Percentiles rank a stretch among this genome's conserved stretches.
These are phyloP conservation scores for Tetraselmis chui DNA, from an alignment of 139 green algal genomes.

Conservation along the genomic window DNA sequence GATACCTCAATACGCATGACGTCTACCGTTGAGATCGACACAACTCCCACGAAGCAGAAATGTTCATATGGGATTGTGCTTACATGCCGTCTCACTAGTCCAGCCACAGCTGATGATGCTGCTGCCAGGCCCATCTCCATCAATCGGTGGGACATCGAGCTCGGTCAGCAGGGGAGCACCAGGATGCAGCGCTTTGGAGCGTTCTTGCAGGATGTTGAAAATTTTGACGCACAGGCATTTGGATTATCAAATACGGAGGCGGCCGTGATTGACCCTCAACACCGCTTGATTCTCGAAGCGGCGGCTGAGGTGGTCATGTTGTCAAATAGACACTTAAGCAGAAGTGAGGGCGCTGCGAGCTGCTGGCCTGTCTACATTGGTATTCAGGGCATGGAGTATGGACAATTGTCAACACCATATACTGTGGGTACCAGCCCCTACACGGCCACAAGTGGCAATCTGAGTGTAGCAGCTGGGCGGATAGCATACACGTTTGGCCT, in stretches of 20 bases:
- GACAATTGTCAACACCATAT: neutral
- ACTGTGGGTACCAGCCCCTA: neutral
- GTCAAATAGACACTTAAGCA: too few species aligned
- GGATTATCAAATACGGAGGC: neutral
- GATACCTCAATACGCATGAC: too few species aligned
- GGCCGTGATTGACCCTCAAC: constrained; percentile 67
- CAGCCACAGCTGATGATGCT: too few species aligned
- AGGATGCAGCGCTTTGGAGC: neutral
- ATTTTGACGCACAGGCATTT: neutral
- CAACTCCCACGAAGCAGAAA: too few species aligned
- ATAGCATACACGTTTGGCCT: constrained; percentile 20
- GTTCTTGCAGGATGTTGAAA: neutral
- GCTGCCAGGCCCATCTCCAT: neutral
- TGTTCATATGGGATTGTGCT: too few species aligned
- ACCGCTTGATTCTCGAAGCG: constrained; percentile 68
- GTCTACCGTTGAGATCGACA: too few species aligned
- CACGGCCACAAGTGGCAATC: constrained; percentile 6
- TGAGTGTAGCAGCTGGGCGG: constrained; percentile 21
- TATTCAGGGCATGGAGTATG: neutral
- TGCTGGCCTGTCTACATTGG: neutral
- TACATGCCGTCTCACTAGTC: too few species aligned
- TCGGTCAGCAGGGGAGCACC: neutral
- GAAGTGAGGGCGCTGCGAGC: too few species aligned
- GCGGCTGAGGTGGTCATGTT: neutral
- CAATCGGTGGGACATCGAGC: neutral